Evolutionary conservation across 805 yeast genomes (phyloP).

Genomic region (Ogataea minuta): DNA sequence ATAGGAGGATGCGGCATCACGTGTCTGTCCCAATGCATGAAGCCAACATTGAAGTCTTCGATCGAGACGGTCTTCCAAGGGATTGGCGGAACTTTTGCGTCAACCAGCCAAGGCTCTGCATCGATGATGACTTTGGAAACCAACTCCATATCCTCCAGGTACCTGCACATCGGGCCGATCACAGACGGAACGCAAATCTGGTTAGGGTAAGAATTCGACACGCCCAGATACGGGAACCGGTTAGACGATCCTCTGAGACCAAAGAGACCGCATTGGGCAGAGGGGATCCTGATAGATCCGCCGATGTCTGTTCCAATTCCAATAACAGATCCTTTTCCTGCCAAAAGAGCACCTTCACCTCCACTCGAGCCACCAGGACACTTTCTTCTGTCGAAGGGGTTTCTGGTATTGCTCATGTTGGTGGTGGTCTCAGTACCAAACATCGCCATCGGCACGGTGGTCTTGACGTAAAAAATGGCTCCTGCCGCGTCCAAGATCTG

Average conservation of each 20-base stretch:
- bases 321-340: constrained; percentile 32
- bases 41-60: constrained; percentile 42
- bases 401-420: constrained; percentile 37
- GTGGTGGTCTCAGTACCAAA: constrained; percentile 41
- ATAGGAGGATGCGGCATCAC: constrained; percentile 58
- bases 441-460: constrained; percentile 45
- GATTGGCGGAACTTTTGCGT: constrained; percentile 50
- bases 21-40: constrained; percentile 42
- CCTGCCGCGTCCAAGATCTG: constrained; percentile 37
- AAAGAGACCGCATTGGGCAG: constrained; percentile 32
- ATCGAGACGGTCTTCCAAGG: constrained; percentile 41
- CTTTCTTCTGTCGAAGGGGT: constrained; percentile 38
- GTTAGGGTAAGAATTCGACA: constrained; percentile 34
- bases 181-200: constrained; percentile 36
- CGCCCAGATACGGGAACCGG: constrained; percentile 35
- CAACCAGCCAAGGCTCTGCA: constrained; percentile 45
- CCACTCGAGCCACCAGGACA: constrained; percentile 46
- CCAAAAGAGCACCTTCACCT: constrained; percentile 42
- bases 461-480: constrained; percentile 43
- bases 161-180: constrained; percentile 36
- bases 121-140: constrained; percentile 39
- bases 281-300: constrained; percentile 38
- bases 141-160: constrained; percentile 34
- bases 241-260: constrained; percentile 36
- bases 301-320: constrained; percentile 43